These are phyloP conservation scores for Maudiozyma pseudohumilis DNA, from an alignment of 805 yeast species.

Conservation along the genomic window DNA sequence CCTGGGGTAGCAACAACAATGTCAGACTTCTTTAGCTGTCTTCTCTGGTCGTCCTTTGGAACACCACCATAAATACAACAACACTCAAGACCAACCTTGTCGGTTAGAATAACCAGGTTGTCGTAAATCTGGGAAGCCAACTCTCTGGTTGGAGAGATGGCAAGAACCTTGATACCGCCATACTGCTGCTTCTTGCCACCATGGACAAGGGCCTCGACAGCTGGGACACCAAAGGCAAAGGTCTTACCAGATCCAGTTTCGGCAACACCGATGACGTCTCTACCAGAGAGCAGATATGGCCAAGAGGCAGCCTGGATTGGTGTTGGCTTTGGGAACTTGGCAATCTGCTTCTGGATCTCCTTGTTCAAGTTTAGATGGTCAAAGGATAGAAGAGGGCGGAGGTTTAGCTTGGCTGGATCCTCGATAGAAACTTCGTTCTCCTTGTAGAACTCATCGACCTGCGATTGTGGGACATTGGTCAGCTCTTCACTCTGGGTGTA, in stretches of 20 bases:
- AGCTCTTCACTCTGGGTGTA: slow-evolving; percentile 35
- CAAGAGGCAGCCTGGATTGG: slow-evolving; percentile 93
- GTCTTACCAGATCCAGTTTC: slow-evolving; percentile 98
- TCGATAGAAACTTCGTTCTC: slow-evolving; percentile 74
- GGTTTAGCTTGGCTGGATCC: slow-evolving; percentile 42
- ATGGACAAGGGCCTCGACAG: slow-evolving; percentile 56
- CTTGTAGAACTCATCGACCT: slow-evolving; percentile 50
- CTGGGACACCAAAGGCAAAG: slow-evolving; percentile 95
- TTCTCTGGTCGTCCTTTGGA: slow-evolving; percentile 84
- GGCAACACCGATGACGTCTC: slow-evolving; percentile 93
- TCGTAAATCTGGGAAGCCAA: slow-evolving; percentile 90
- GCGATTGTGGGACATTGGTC: slow-evolving; percentile 38
- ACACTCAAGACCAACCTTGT: slow-evolving; percentile 51
- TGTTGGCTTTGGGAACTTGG: slow-evolving; percentile 80
- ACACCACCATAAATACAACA: slow-evolving; percentile 96
- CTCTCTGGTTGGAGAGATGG: slow-evolving; percentile 95
- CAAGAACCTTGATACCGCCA: slow-evolving; percentile 60
- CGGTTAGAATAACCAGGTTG: slow-evolving; percentile 57
- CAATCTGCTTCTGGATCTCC: slow-evolving; percentile 48
- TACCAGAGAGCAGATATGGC: slow-evolving; percentile 74
- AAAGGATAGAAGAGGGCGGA: slow-evolving; percentile 66
- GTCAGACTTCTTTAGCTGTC: slow-evolving; percentile 52
- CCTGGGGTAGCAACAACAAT: slow-evolving; percentile 98
- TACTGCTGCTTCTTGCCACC: slow-evolving; percentile 16
- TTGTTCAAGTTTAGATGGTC: slow-evolving; percentile 46